phyloP scores from a whole-genome alignment of 805 yeast species.

The Alloascoidea hylecoeti region DNA sequence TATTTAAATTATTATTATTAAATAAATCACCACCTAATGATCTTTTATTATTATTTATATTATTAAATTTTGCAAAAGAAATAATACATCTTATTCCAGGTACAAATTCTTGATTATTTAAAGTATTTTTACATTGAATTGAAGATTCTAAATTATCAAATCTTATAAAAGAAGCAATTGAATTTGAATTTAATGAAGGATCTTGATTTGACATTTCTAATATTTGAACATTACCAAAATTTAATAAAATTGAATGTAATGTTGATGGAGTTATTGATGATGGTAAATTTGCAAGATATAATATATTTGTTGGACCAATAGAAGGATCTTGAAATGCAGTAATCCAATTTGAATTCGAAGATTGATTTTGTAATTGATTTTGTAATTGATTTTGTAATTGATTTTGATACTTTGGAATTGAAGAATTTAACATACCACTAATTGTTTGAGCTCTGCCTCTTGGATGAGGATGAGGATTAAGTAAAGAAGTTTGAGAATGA shows the following conservation, averaged over 20 bases:
- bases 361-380: constrained; percentile 11
- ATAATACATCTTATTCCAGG: constrained; percentile 68
- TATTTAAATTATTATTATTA: constrained; percentile 12
- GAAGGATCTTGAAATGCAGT: constrained; percentile 47
- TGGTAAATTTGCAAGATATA: constrained; percentile 75
- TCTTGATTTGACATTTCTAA: too few relatives aligned
- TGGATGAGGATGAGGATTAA: constrained; percentile 5
- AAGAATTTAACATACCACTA: constrained; percentile 5
- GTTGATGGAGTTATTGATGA: constrained; percentile 36
- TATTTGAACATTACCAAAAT: constrained; percentile 47
- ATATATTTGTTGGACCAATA: constrained; percentile 62
- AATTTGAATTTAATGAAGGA: constrained; percentile 26
- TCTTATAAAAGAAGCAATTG: constrained; percentile 48
- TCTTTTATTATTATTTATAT: too few relatives aligned
- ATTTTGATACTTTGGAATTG: constrained; percentile 7
- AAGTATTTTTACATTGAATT: constrained; percentile 58
- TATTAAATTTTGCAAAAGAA: constrained; percentile 82
- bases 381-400: constrained; percentile 8
- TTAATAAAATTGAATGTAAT: constrained; percentile 41
- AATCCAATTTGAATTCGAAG: constrained; percentile 5
- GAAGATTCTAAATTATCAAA: constrained; percentile 64
- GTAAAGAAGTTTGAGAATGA: constrained; percentile 7
- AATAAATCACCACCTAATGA: too few relatives aligned
- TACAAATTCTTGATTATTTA: constrained; percentile 72
- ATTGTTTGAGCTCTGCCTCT: constrained; percentile 7